Conservation (phyloP, 768 basidiomycete species). For the Dentipellis sp. region DNA sequence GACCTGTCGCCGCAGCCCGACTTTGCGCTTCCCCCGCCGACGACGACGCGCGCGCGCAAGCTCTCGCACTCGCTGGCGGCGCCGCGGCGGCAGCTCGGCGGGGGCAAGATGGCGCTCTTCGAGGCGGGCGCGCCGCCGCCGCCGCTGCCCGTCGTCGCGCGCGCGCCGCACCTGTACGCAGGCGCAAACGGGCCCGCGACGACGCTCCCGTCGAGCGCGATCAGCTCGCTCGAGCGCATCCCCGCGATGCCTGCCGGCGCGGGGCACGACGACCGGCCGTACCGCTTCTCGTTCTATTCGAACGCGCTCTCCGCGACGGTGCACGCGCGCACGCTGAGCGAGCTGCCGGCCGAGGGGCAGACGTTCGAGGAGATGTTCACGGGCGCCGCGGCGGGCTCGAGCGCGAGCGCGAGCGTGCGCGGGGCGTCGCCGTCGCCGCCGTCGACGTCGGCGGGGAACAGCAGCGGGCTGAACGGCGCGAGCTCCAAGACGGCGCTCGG, state of each 20-base stretch:
- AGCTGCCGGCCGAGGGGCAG: slow-evolving; percentile 91
- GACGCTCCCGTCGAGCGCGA: slow-evolving; percentile 24
- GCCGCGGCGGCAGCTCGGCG: slow-evolving; percentile 46
- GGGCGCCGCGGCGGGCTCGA: slow-evolving; percentile 26
- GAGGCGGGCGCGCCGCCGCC: slow-evolving; percentile 51
- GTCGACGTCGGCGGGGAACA: not conserved
- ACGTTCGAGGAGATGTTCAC: slow-evolving; percentile 85
- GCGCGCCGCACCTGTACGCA: slow-evolving; percentile 17
- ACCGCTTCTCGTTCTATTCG: slow-evolving; percentile 98
- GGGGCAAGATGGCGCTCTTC: slow-evolving; percentile 87
- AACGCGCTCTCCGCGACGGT: slow-evolving; percentile 89
- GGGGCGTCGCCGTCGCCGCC: not conserved
- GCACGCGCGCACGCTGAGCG: slow-evolving; percentile 85
- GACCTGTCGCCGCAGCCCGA: slow-evolving; percentile 2
- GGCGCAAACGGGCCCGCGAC: not conserved
- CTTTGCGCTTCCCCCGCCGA: slow-evolving; percentile 29
- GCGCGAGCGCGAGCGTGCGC: slow-evolving; percentile 2
- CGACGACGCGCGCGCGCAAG: slow-evolving; percentile 75
- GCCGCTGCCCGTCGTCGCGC: slow-evolving; percentile 26
- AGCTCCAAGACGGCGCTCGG: slow-evolving; percentile 1
- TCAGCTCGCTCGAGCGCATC: slow-evolving; percentile 35
- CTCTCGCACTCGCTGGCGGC: slow-evolving; percentile 73
- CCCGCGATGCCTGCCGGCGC: not conserved
- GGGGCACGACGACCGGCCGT: slow-evolving; percentile 45
- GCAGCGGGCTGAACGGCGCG: not conserved